These are phyloP conservation scores for Phaffia tasmanica DNA, from an alignment of 768 basidiomycete species.

Conservation along the genomic window DNA sequence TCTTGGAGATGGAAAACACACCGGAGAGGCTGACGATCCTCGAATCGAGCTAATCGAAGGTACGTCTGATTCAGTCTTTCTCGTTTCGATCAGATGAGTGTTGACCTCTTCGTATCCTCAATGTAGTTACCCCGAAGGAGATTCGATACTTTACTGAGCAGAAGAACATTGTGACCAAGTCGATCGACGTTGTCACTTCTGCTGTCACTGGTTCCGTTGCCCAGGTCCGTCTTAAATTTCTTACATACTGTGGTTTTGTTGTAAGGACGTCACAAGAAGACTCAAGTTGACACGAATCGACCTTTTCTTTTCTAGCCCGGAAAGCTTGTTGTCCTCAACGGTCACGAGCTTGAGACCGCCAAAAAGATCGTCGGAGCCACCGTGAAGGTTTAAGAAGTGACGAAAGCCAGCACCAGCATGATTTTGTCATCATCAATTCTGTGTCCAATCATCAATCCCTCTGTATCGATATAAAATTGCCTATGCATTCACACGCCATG, in stretches of 20 bases:
- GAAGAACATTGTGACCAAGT: conserved; percentile 49
- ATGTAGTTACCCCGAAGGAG: conserved; percentile 61
- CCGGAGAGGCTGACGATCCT: conserved; percentile 67
- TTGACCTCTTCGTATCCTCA: conserved; percentile 40
- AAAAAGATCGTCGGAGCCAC: conserved; percentile 1
- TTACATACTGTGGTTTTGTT: too few relatives aligned
- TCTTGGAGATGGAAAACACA: conserved; percentile 70
- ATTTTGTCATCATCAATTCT: too few relatives aligned
- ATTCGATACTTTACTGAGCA: conserved; percentile 71
- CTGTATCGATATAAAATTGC: too few relatives aligned
- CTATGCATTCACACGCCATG: too few relatives aligned
- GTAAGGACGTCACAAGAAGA: too few relatives aligned
- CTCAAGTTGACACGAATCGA: too few relatives aligned
- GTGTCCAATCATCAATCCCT: too few relatives aligned
- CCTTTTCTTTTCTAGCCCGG: neutral
- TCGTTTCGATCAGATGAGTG: neutral
- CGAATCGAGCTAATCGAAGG: conserved; percentile 42
- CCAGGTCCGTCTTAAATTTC: too few relatives aligned
- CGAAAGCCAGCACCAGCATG: too few relatives aligned
- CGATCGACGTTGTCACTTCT: conserved; percentile 51
- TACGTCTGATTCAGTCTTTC: neutral
- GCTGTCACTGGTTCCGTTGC: conserved; percentile 47
- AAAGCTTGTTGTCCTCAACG: conserved; percentile 7
- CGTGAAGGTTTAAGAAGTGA: too few relatives aligned
- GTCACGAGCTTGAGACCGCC: conserved; percentile 15